Conservation (phyloP, 2,329 filamentous ascomycete genomes). For the Berkeleyomyces rouxiae region DNA sequence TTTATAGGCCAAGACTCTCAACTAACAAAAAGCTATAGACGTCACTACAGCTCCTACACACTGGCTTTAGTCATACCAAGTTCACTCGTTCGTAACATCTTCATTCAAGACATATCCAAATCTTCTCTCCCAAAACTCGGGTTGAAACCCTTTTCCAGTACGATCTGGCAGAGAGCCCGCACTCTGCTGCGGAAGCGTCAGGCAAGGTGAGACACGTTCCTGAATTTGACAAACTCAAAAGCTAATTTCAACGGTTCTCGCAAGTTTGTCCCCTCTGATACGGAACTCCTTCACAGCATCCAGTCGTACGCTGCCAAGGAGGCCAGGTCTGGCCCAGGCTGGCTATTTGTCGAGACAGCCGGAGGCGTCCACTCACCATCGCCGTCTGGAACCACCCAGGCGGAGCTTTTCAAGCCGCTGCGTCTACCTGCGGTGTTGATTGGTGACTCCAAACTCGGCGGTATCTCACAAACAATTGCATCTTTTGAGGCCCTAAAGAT, state of each 20-base stretch:
- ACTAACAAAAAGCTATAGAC: background rate
- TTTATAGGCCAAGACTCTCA: background rate
- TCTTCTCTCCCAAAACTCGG: constrained; percentile 35
- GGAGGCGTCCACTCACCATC: constrained; percentile 68
- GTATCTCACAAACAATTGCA: constrained; percentile 64
- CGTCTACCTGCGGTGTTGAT: constrained; percentile 59
- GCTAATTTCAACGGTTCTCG: background rate
- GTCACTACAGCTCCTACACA: too few relatives aligned
- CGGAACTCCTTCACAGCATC: constrained; percentile 32
- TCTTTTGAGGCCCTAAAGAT: constrained; percentile 63
- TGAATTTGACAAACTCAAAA: background rate
- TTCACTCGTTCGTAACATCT: background rate
- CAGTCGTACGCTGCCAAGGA: constrained; percentile 28
- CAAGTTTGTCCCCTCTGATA: constrained; percentile 34
- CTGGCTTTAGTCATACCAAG: background rate
- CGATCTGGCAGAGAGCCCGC: constrained; percentile 57
- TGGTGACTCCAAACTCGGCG: constrained; percentile 59
- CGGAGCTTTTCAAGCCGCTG: constrained; percentile 58
- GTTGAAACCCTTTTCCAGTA: constrained; percentile 52
- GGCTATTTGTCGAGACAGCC: constrained; percentile 62
- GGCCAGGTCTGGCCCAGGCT: constrained; percentile 29
- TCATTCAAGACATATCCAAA: constrained; percentile 40
- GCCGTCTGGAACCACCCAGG: constrained; percentile 60
- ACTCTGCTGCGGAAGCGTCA: constrained; percentile 44
- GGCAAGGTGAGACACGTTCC: constrained; percentile 23